Evolutionary conservation across 2,329 filamentous ascomycete species (phyloP).

Genomic region (Epichloe gansuensis): DNA sequence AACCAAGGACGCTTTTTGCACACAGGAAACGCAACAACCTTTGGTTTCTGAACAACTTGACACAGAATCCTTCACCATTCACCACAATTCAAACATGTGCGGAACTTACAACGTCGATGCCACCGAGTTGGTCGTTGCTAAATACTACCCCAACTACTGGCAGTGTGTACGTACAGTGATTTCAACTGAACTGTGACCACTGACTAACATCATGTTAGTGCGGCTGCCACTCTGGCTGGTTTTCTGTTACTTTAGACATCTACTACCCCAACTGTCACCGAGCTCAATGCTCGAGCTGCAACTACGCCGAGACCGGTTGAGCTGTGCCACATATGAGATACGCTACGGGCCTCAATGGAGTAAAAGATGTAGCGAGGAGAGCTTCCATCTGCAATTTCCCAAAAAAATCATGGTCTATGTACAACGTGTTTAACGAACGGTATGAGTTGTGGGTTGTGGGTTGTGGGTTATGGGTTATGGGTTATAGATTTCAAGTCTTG

Average conservation of each 20-base stretch:
- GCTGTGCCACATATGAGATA: background rate
- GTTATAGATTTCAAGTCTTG: background rate
- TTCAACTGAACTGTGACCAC: background rate
- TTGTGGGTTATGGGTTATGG: background rate
- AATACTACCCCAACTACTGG: constrained; percentile 2
- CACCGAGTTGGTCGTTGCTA: background rate
- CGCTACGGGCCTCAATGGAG: background rate
- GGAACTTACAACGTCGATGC: background rate
- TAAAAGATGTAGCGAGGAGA: background rate
- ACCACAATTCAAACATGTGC: background rate
- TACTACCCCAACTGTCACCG: constrained; percentile 11
- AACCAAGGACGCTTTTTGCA: background rate
- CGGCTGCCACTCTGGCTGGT: constrained; percentile 11
- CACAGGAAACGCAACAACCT: background rate
- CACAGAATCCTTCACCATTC: background rate
- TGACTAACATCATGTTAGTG: constrained; percentile 8
- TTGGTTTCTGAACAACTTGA: background rate
- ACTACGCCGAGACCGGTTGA: constrained; percentile 7
- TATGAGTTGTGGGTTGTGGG: background rate
- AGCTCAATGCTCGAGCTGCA: constrained; percentile 11
- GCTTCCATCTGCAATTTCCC: background rate
- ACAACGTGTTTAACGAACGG: background rate
- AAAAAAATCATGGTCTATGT: background rate
- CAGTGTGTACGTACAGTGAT: constrained; percentile 8
- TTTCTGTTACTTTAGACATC: constrained; percentile 8